These are phyloP conservation scores for Pythium angustatum DNA, from an alignment of 352 stramenopile species.

Conservation along the genomic window DNA sequence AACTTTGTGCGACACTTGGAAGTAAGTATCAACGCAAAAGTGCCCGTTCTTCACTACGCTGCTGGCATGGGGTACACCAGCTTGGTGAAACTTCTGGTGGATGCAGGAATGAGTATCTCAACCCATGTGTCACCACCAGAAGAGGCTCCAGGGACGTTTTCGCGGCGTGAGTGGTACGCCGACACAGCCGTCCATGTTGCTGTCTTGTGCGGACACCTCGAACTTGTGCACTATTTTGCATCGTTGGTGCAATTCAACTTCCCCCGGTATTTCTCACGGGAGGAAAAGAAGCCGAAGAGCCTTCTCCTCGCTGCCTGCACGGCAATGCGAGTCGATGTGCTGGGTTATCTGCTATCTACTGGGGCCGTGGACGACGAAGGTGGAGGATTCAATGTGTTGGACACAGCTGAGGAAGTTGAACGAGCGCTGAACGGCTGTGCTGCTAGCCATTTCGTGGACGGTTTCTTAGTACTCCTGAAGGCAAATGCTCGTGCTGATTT, in stretches of 20 bases:
- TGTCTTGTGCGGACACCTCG: conserved; percentile 46
- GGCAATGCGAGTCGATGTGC: conserved; percentile 33
- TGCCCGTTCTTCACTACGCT: conserved; percentile 45
- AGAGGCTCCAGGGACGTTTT: not conserved
- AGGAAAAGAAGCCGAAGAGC: conserved; percentile 41
- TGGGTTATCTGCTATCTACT: conserved; percentile 44
- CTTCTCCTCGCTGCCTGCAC: conserved; percentile 51
- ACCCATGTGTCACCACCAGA: not conserved
- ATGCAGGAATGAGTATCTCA: conserved; percentile 46
- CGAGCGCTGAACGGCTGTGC: conserved; percentile 40
- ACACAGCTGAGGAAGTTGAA: conserved; percentile 47
- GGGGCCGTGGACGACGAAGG: conserved; percentile 20
- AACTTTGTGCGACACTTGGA: conserved; percentile 49
- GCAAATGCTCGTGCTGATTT: conserved; percentile 39
- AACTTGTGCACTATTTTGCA: conserved; percentile 45
- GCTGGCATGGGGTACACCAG: conserved; percentile 38
- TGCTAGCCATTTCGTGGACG: conserved; percentile 39
- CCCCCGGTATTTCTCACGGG: conserved; percentile 40
- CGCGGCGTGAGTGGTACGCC: conserved; percentile 21
- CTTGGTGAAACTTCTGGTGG: conserved; percentile 39
- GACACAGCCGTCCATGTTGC: conserved; percentile 57
- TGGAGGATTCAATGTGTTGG: conserved; percentile 41
- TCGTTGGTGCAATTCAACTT: conserved; percentile 49
- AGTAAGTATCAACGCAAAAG: conserved; percentile 41
- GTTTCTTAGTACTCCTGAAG: conserved; percentile 40